These are phyloP conservation scores for Baudoinia panamericana DNA, from an alignment of 495 filamentous ascomycete species.

Conservation along the genomic window DNA sequence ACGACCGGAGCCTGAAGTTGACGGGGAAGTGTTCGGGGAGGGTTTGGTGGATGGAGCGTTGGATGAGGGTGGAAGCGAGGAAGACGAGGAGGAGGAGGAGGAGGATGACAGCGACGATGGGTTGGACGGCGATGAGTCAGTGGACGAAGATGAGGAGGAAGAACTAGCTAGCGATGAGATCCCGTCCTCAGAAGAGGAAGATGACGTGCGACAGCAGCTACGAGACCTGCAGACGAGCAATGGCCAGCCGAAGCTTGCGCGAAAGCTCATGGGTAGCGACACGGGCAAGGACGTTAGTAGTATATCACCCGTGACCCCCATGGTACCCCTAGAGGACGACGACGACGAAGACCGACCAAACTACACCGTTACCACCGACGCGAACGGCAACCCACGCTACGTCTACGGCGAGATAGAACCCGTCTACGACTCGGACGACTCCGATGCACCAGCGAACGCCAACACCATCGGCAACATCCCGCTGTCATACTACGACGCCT, in stretches of 20 bases:
- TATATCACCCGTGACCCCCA: constrained; percentile 4
- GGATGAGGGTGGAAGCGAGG: constrained; percentile 28
- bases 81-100: constrained; percentile 30
- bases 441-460: constrained; percentile 59
- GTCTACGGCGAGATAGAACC: constrained; percentile 84
- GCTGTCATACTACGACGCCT: constrained; percentile 86
- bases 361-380: constrained; percentile 49
- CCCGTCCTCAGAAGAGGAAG: constrained; percentile 39
- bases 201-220: constrained; percentile 26
- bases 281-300: constrained; percentile 10
- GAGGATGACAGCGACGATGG: constrained; percentile 29
- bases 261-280: constrained; percentile 16
- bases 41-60: constrained; percentile 52
- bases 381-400: constrained; percentile 61
- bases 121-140: constrained; percentile 34
- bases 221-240: constrained; percentile 22
- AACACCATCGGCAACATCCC: constrained; percentile 97
- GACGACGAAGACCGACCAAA: constrained; percentile 33
- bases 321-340: constrained; percentile 21
- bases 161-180: constrained; percentile 39
- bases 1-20: constrained; percentile 18
- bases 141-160: constrained; percentile 30
- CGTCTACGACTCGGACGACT: constrained; percentile 89
- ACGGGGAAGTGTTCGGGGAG: constrained; percentile 34
- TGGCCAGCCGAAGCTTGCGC: constrained; percentile 18